Base-by-base conservation (phyloP, 768 basidiomycete species). In the Xerocomus potaroensis region DNA sequence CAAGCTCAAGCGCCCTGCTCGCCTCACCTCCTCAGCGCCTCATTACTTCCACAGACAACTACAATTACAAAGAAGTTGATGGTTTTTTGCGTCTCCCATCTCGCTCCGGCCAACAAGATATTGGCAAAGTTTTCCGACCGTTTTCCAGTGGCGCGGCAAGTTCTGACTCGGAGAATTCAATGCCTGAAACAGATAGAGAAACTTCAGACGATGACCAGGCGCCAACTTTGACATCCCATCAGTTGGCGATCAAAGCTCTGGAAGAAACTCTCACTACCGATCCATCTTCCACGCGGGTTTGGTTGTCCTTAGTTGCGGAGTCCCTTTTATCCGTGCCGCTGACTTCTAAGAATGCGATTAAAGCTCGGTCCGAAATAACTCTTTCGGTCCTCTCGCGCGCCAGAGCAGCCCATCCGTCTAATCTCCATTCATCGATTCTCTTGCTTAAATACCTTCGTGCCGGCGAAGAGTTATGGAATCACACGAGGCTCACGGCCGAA, bases 391-490 rank as follows among this genome's bases (percentile, higher is more conserved):
- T 91, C 24, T 62, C 72, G 1, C 83, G 84, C 34, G 87, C 90
- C 3, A 57, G 89, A 9, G 57, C 70, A 16, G 77, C 77, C 0
- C 73, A 84, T 52, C 70, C 77, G 8, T 60, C 61, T 23, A 85
- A 85, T 57, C 43, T 60, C 3, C 61, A 53, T 18, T 85, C 83
- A 3, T 69, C 68, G 32, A 35, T 59, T 4, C 68, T 92, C 24
- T 73, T 76, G n/a, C 58, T 87, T 24, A 75, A 73, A 45, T 85
- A 86, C 66, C 69, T 92, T 37, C 76, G 75, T 44, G 79, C 84
- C 2, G 87, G 87, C 15, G 85, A 87, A 64, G 80, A 86, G 49
- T 57, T 85, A 15, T 90, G 87, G 87, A 61, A 74, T 19, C 72
- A 71, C 45, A 70, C 69, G 34, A 79, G 79, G 63, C 56, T 84